These are phyloP conservation scores for Teratosphaeria gauchensis DNA, from an alignment of 2,329 filamentous ascomycete genomes.

Conservation along the genomic window DNA sequence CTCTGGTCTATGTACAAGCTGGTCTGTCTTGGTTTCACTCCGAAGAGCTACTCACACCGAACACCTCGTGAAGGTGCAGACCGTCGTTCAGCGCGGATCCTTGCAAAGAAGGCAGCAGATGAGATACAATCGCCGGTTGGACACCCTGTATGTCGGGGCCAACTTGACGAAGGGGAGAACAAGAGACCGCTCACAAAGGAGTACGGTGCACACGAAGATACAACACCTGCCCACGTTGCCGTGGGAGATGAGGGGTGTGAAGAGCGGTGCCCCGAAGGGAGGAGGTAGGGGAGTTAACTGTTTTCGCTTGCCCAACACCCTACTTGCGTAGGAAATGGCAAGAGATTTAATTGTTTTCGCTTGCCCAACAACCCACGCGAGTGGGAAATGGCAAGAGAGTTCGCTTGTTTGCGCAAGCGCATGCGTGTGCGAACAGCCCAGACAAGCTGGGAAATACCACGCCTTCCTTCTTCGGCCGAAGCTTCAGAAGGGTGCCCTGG, in stretches of 20 bases:
- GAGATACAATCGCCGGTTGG: no score
- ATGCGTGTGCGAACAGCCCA: not conserved
- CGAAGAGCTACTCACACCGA: not conserved
- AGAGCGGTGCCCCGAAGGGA: no score
- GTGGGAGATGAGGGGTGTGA: not conserved
- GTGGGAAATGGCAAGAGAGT: not conserved
- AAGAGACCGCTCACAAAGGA: not conserved
- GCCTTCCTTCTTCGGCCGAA: not conserved
- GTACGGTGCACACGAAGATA: not conserved
- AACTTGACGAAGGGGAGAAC: no score
- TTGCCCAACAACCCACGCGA: not conserved
- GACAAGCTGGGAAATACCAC: not conserved
- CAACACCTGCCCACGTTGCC: not conserved
- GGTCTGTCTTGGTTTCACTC: not conserved
- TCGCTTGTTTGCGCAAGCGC: not conserved
- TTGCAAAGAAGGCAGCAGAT: no score
- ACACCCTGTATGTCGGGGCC: no score
- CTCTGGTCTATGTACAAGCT: not conserved
- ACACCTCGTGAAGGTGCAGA: not conserved
- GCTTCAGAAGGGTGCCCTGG: not conserved
- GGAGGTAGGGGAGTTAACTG: not conserved
- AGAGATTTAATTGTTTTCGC: not conserved
- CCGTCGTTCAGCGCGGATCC: not conserved
- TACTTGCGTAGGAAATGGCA: not conserved
- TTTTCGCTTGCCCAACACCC: not conserved